Evolutionary conservation across 208 protist species (phyloP), one percentile per base, ranked within the genome.

Genomic region (Paratrypanosoma confusum): DNA sequence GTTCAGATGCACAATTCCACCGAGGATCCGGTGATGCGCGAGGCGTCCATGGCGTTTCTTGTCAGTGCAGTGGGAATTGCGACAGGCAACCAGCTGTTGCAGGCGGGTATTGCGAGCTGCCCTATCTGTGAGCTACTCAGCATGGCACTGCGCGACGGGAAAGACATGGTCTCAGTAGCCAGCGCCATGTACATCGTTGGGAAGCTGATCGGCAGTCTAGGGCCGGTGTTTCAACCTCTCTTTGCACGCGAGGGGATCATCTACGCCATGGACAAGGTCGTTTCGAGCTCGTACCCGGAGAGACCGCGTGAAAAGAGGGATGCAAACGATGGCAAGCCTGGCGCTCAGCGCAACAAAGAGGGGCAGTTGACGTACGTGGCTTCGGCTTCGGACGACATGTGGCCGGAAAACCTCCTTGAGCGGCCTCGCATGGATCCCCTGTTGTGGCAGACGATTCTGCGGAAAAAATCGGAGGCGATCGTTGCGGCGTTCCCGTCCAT

Each of bases 161-260:
- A 64, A 32, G 52, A 75, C 16, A 37, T 68, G 7, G 40, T 71
- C 26, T 71, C 78, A 22, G 45, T 81, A 0, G 24, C 14, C 39
- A 76, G 7, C 5, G 87, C 59, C 6, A 51, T 95, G 6, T 46
- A 47, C 7, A 49, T 94, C 11, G 66, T 65, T 5, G 41, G 57
- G 0, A 65, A 52, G 23, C 68, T 95, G 11, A 32, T 93, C 5
- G 46, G 77, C 8, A 94, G 90, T 53, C 10, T 89, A 17, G 58
- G 60, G 4, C 48, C 57, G 14, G 49, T 72, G 6, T 94, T 82
- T 39, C 45, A 44, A 10, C 41, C 52, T 17, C 67, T 76, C 35
- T 86, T 96, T 50, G 56, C 81, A 11, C 74, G 86, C 32, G 86
- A 95, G 44, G 89, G 87, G 23, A 74, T 93, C 3, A 61, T 63